Evolutionary conservation across 1,139 yeast species (phyloP), one percentile per base, ranked within the genome.

Genomic region (Saccharomycopsis crataegensis): DNA sequence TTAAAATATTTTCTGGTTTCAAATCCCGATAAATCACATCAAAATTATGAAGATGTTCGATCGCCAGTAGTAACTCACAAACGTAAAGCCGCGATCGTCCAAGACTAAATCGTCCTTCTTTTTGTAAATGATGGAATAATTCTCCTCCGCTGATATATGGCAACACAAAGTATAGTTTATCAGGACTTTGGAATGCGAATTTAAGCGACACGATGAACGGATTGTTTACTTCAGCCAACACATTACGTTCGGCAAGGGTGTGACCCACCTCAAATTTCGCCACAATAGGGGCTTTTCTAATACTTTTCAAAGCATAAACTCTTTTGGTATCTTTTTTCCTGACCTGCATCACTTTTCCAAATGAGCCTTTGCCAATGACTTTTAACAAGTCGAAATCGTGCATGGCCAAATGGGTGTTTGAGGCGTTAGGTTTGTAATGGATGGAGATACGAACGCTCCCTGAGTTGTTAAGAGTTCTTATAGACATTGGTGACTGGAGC

Each of bases 321-420:
- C 91, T 95, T 60, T 86, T 85, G 11, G 99, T 93, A 68, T 93
- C 98, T 62, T 87, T 87, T 71, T 93, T 93, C 57, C 90, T 82
- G 46, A 93, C 99, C 70, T 93, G 99, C 98, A 93, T 91, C 55
- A 93, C 99, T 69, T 93, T 93, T 53, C 99, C 99, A 69, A 93
- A 93, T 1, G 97, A 89, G 2, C 99, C 99, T 68, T 93, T 93
- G 48, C 99, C 99, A 55, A 93, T 89, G 28, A 93, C 98, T 69
- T 93, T 93, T 62, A 93, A 76, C 55, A 93, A 73, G 62, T 90
- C 96, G 68, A 93, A 93, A 65, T 93, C 96, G 54, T 89, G 96
- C 61, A 93, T 89, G 1, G 89, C 76, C 52, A 93, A 74, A 52
- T 86, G 86, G 62, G 82, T 80, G 62, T 81, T 79, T 22, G 28